A percentile compares a stretch with the other conserved stretches of the same genome.
phyloP scores from a whole-genome alignment of 805 yeast genomes.

The Lachancea sp. region DNA sequence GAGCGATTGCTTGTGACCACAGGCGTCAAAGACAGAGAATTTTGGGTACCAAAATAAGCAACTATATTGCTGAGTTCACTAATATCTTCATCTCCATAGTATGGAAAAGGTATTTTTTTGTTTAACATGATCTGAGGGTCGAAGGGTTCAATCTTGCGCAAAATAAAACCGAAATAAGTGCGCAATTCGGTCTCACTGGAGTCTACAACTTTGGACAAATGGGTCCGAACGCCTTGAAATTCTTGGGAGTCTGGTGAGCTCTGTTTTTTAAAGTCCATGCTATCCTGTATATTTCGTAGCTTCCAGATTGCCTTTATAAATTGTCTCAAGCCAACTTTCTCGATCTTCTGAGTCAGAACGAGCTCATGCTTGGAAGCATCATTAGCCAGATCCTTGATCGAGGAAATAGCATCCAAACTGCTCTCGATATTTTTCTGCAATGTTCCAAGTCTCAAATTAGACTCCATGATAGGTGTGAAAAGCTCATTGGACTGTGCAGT shows the following conservation, averaged over 20 bases:
- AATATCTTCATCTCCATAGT: constrained; percentile 32
- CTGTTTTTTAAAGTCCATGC: constrained; percentile 31
- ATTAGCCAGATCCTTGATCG: constrained; percentile 44
- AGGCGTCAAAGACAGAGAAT: constrained; percentile 26
- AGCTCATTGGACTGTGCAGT: constrained; percentile 34
- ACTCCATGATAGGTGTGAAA: constrained; percentile 64
- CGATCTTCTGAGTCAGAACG: constrained; percentile 30
- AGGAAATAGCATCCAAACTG: constrained; percentile 42
- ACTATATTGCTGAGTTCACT: constrained; percentile 38
- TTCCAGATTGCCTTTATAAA: constrained; percentile 38
- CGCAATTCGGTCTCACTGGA: constrained; percentile 52
- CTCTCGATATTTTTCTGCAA: constrained; percentile 53
- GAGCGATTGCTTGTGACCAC: constrained; percentile 39
- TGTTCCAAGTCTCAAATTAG: constrained; percentile 49
- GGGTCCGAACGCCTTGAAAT: constrained; percentile 62
- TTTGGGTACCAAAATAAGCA: constrained; percentile 37
- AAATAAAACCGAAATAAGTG: constrained; percentile 41
- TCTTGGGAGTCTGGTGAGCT: constrained; percentile 30
- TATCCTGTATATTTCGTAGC: constrained; percentile 42
- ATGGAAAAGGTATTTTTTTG: constrained; percentile 38
- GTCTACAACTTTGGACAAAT: constrained; percentile 49
- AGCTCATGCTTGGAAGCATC: constrained; percentile 39
- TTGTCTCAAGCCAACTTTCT: constrained; percentile 30
- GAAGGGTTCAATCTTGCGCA: constrained; percentile 39
- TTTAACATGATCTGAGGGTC: constrained; percentile 40